Evolutionary conservation across 257 asterid species (phyloP), one percentile per base, ranked within the genome.

Genomic region (Gynochthodes officinalis): DNA sequence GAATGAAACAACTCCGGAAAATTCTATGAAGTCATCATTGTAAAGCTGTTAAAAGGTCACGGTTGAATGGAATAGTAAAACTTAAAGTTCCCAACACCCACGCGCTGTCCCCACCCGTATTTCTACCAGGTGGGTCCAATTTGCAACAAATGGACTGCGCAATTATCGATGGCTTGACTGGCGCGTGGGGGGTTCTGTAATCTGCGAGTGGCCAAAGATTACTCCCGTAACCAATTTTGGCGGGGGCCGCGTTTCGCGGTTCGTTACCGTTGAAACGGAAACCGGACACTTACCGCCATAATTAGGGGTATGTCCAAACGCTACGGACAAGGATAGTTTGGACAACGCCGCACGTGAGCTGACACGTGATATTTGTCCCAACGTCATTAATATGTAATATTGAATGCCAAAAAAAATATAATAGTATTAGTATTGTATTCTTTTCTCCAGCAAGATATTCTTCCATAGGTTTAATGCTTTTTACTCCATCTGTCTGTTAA

Each of bases 71-170:
- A 46, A 50, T 50, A 16, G 43, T 82, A 64, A 70, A 73, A 50
- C 58, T 35, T 60, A 65, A 27, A 57, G 62, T 44, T 69, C 72
- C 44, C 75, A 54, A 46, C 28, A 23, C 43, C 82, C 96, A 88
- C 90, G 90, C 92, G 89, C 89, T 82, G 92, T 65, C 90, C 88
- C 92, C 87, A 83, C 88, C 55, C 73, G 42, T 33, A 64, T 72
- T 69, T 63, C 71, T 65, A 65, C 75, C 21, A 0, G 21, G 52
- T 44, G 71, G 71, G 71, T 49, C 73, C 83, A 70, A 52, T 58
- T 46, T 62, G 72, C 76, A 72, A 84, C 85, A 72, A n/a, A 60
- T 79, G 73, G 69, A 57, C 64, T 23, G 81, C 83, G 82, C 76
- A 78, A 63, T 75, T 55, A 76, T 78, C 84, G 71, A 79, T 69